Evolutionary conservation across 192 early-diverging fungal species (phyloP).

Genomic region (Coemansia erecta): DNA sequence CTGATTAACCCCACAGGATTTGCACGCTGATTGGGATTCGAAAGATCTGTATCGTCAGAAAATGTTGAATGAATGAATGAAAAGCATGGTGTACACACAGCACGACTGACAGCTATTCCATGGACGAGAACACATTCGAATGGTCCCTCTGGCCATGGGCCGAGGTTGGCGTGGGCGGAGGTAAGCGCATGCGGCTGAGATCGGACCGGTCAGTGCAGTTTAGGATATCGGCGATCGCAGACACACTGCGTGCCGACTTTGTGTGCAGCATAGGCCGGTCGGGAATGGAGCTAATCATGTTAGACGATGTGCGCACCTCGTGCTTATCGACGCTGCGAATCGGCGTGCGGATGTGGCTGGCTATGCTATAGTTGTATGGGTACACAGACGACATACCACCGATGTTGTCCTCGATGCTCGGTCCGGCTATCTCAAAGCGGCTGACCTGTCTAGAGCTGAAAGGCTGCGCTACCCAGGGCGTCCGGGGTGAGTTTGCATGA

Average conservation of each 20-base stretch:
- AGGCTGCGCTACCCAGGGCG: constrained; percentile 27
- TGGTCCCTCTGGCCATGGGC: constrained; percentile 32
- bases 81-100: constrained; percentile 1
- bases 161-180: constrained; percentile 46
- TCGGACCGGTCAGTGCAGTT: constrained; percentile 54
- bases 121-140: constrained; percentile 21
- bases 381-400: constrained; percentile 48
- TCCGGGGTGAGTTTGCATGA: constrained; percentile 22
- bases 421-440: constrained; percentile 19
- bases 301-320: constrained; percentile 12
- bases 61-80: too few species aligned
- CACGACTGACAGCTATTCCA: neutral
- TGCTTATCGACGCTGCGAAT: constrained; percentile 14
- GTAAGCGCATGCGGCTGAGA: constrained; percentile 50
- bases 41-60: too few species aligned
- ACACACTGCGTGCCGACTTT: constrained; percentile 50
- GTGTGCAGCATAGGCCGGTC: constrained; percentile 29
- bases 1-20: too few species aligned
- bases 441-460: neutral
- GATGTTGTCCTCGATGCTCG: constrained; percentile 42
- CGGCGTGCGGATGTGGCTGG: constrained; percentile 49
- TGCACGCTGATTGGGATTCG: neutral
- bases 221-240: constrained; percentile 52
- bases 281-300: constrained; percentile 8
- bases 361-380: constrained; percentile 50